Conservation (phyloP, 2,329 filamentous ascomycete species). For the Ampelomyces quisqualis region DNA sequence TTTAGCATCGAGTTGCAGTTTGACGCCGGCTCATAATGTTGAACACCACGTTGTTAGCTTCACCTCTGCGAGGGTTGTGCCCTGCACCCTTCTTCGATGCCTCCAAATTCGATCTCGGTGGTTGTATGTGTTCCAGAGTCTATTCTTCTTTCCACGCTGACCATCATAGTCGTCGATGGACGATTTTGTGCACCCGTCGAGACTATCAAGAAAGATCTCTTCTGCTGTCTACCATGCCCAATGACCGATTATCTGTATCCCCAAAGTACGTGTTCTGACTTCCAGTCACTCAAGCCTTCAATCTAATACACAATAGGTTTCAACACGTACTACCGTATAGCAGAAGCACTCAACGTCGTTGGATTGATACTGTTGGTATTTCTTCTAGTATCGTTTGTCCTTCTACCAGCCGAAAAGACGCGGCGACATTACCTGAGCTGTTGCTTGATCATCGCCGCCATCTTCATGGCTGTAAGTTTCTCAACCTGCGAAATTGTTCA, state of each 20-base stretch:
- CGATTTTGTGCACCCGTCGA: constrained; percentile 58
- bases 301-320: constrained; percentile 47
- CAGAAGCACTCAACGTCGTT: constrained; percentile 81
- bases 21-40: constrained; percentile 25
- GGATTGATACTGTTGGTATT: constrained; percentile 72
- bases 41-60: constrained; percentile 33
- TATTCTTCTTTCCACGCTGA: constrained; percentile 32
- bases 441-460: constrained; percentile 73
- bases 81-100: constrained; percentile 69
- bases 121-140: constrained; percentile 65
- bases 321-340: constrained; percentile 59
- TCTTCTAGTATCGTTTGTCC: constrained; percentile 74
- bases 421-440: constrained; percentile 91
- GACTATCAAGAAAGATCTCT: constrained; percentile 49
- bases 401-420: constrained; percentile 84
- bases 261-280: constrained; percentile 49
- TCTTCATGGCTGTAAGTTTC: constrained; percentile 73
- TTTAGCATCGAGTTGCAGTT: constrained; percentile 5
- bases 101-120: constrained; percentile 60
- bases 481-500: neutral
- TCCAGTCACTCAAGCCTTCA: constrained; percentile 8
- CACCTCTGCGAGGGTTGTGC: constrained; percentile 56
- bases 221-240: constrained; percentile 90
- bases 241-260: constrained; percentile 74
- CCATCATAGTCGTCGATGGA: constrained; percentile 51